These are phyloP conservation scores for Aegilops tauschii DNA, from an alignment of 176 grass and related monocot genomes.

Conservation along the genomic window DNA sequence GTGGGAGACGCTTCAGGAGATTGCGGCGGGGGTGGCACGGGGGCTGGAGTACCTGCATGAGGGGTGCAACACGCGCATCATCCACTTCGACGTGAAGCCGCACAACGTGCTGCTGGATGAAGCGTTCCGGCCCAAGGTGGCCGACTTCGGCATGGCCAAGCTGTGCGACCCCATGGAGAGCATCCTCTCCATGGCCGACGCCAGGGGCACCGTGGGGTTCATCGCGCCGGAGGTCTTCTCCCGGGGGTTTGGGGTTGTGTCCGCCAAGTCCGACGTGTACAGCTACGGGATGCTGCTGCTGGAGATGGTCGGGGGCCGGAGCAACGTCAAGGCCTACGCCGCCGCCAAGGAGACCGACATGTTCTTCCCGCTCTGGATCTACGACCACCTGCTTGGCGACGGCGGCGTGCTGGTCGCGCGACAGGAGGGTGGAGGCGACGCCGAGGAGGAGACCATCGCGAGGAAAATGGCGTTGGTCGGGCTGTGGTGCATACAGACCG, in stretches of 20 bases:
- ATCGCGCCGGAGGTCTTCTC: conserved; percentile 81
- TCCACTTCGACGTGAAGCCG: conserved; percentile 84
- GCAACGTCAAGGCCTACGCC: conserved; percentile 28
- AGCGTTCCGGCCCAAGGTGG: conserved; percentile 48
- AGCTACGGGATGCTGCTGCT: conserved; percentile 71
- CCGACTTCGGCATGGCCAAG: conserved; percentile 72
- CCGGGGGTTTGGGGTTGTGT: conserved; percentile 47
- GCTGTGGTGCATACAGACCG: conserved; percentile 69
- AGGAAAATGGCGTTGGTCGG: conserved; percentile 63
- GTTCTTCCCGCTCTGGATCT: conserved; percentile 74
- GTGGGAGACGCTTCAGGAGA: conserved; percentile 41
- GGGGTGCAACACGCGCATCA: conserved; percentile 56
- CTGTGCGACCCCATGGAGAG: conserved; percentile 46
- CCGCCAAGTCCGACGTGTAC: conserved; percentile 60
- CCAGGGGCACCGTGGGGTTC: conserved; percentile 69
- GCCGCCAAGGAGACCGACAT: conserved; percentile 14
- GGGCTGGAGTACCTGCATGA: conserved; percentile 73
- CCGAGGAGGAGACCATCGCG: conserved; percentile 27
- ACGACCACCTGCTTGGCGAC: conserved; percentile 42
- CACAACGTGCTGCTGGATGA: conserved; percentile 62
- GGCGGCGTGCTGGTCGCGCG: conserved; percentile 12
- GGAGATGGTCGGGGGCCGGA: conserved; percentile 53
- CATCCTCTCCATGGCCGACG: conserved; percentile 48
- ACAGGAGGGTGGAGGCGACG: not conserved
- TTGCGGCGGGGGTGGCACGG: conserved; percentile 46